Evolutionary conservation across 495 filamentous ascomycete species (phyloP), one percentile per base, ranked within the genome.

Genomic region (Aspergillus indologenus): DNA sequence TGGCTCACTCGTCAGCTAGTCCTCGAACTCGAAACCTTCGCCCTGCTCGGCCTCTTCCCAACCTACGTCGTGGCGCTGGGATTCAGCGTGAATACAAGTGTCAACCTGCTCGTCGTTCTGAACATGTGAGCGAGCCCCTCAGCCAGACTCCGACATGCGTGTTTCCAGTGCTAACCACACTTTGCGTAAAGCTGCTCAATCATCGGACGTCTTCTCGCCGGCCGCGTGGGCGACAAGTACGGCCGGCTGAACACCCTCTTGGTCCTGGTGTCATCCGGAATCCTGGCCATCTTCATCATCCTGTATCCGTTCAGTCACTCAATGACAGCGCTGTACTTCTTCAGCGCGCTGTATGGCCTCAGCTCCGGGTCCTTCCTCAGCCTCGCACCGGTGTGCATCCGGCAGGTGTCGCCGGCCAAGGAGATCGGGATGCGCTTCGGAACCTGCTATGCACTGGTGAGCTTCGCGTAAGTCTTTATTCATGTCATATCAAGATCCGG

Each of bases 131-230:
- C n/a, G n/a, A n/a, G n/a, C n/a, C n/a, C n/a, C n/a, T n/a, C n/a
- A 23, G 24, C 21, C 18, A 19, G 1, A 51, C 23, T 44, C 44
- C 2, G 2, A 43, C 5, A 19, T 46, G 7, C 15, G 6, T 22
- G 17, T 34, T 22, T 21, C 21, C 24, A 21, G n/a, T 22, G 21
- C 29, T 56, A 23, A 53, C 21, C 29, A 9, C 3, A 5, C 29
- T 40, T 8, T 40, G 5, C 34, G n/a, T n/a, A n/a, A n/a, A 76
- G 70, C 19, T 66, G 59, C 53, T 74, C 69, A 43, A 71, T 66
- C 7, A 26, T 88, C 42, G 90, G 90, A 8, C 83, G 90, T 29
- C 85, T 90, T 34, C 59, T 90, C 0, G 88, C 88, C 5, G 88
- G 87, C 19, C 79, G 82, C 53, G 60, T 88, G 19, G 89, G 85